phyloP scores from a whole-genome alignment of 2,329 filamentous ascomycete genomes.

The Cladosporium cucumerinum region DNA sequence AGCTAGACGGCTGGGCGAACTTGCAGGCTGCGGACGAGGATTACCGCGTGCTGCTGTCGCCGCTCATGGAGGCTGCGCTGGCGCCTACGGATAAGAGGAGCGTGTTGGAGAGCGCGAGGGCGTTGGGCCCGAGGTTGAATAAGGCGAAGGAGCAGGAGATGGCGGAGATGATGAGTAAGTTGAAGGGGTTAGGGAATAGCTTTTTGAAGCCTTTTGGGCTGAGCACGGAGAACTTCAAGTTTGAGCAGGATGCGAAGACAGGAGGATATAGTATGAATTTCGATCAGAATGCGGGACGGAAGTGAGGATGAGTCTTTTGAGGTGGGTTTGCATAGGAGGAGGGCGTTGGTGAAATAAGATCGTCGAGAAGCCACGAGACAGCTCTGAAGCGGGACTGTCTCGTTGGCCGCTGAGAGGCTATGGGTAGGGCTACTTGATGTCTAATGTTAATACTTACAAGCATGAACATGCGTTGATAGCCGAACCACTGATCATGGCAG shows the following conservation, averaged over 20 bases:
- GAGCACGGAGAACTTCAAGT: constrained; percentile 91
- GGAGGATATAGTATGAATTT: constrained; percentile 97
- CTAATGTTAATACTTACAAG: background rate
- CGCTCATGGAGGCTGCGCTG: constrained; percentile 56
- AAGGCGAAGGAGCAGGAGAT: constrained; percentile 82
- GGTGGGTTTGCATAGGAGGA: background rate
- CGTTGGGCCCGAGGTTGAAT: constrained; percentile 67
- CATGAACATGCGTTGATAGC: background rate
- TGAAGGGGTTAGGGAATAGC: constrained; percentile 89
- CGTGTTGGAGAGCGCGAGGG: constrained; percentile 62
- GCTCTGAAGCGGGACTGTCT: background rate
- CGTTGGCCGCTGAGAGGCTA: background rate
- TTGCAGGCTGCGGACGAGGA: constrained; percentile 76
- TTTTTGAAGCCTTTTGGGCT: constrained; percentile 90
- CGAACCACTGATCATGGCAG: background rate
- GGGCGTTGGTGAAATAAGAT: background rate
- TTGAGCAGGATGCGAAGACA: constrained; percentile 82
- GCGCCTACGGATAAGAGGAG: constrained; percentile 63
- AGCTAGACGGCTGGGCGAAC: constrained; percentile 73
- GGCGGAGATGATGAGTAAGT: constrained; percentile 95
- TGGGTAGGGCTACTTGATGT: background rate
- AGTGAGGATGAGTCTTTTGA: background rate
- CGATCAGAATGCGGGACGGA: constrained; percentile 42
- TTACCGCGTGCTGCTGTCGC: constrained; percentile 61
- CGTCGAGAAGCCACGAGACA: background rate